Evolutionary conservation across 495 filamentous ascomycete species (phyloP), one percentile per base, ranked within the genome.

Genomic region (Penicillium riverlandense): DNA sequence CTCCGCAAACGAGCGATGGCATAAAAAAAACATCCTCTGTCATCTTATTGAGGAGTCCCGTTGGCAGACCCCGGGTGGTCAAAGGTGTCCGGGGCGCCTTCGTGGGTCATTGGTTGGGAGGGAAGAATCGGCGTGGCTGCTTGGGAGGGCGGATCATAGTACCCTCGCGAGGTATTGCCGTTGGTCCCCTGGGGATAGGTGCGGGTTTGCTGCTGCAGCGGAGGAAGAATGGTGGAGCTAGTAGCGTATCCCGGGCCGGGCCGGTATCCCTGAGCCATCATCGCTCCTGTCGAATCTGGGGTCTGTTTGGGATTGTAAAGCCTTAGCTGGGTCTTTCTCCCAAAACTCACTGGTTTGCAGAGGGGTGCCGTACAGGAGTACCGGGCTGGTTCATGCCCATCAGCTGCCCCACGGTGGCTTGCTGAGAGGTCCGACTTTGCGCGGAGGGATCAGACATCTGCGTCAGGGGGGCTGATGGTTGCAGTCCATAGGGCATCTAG

Each of bases 321-420:
- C 47, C 52, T 63, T 59, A 58, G 57, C 61, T 55, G 55, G 53
- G 44, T 43, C 53, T 58, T 44, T 45, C 53, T 43, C 30, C 40
- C 41, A 53, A 44, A 37, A 46, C 42, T 56, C 50, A 59, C 48
- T 51, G 48, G 43, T 53, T 56, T 37, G 55, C 43, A 43, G 51
- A 58, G 52, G 57, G 54, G 55, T 61, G 57, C 50, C 67, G 59
- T 70, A 70, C 67, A 61, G 67, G 67, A 47, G 67, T 70, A 37
- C 63, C 63, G 50, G 65, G 59, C 49, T 61, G 63, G 40, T 67
- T 68, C 57, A 66, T 65, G 45, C 62, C 57, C 47, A 67, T 65
- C 40, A 70, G 35, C 39, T 63, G 62, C 48, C 66, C 65, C 59
- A 70, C 66, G 1, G 66, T 54, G 14, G 67, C 65, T 46, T 70